A percentile compares a stretch with the other conserved stretches of the same genome.
Conservation (phyloP, 495 filamentous ascomycete species). For the Aspergillus bertholletiae region DNA sequence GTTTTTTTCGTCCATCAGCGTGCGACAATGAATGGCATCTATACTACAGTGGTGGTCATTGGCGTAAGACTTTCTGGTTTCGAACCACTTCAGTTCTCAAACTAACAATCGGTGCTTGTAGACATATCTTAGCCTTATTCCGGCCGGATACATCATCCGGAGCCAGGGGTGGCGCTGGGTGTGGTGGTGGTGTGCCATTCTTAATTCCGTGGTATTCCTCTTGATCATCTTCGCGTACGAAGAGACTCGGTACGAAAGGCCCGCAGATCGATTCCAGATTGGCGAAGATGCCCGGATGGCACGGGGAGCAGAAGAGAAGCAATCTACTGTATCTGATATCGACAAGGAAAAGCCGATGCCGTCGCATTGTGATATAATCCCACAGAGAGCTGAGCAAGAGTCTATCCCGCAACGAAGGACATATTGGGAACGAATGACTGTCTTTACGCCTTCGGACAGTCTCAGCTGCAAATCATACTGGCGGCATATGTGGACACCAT, state of each 20-base stretch:
- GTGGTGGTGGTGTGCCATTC: slow-evolving; percentile 39
- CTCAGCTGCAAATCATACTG: slow-evolving; percentile 5
- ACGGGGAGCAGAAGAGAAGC: not conserved
- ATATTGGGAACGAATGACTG: slow-evolving; percentile 1
- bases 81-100: too few species aligned
- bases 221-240: slow-evolving; percentile 30
- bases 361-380: not conserved
- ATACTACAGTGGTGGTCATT: slow-evolving; percentile 21
- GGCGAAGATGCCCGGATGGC: not conserved
- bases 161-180: slow-evolving; percentile 38
- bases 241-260: slow-evolving; percentile 24
- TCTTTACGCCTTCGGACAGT: not conserved
- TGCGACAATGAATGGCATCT: slow-evolving; percentile 30
- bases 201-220: slow-evolving; percentile 26
- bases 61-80: too few species aligned
- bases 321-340: not conserved
- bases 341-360: not conserved
- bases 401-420: not conserved
- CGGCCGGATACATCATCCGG: slow-evolving; percentile 32
- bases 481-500: slow-evolving; percentile 14
- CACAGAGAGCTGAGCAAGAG: not conserved
- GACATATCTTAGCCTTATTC: slow-evolving; percentile 26
- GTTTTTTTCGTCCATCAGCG: slow-evolving; percentile 38
- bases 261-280: not conserved
- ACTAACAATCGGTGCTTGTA: too few species aligned